phyloP scores from a whole-genome alignment of 2,329 filamentous ascomycete genomes.

The Ophiostoma himal-ulmi region DNA sequence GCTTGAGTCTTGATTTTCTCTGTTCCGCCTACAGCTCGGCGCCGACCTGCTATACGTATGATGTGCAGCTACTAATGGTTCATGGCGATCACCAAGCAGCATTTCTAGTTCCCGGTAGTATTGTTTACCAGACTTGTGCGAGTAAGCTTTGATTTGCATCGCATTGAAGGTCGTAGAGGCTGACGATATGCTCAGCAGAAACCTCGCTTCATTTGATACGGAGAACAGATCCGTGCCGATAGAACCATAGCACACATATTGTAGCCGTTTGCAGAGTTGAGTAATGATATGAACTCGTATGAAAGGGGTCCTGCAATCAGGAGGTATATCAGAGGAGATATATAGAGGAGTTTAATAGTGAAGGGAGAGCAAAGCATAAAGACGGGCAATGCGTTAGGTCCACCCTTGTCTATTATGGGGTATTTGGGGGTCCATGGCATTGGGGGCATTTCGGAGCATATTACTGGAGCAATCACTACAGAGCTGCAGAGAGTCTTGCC shows the following conservation, averaged over 20 bases:
- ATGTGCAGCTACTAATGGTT: background rate
- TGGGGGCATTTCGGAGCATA: no score
- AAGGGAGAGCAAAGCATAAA: background rate
- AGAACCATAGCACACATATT: no score
- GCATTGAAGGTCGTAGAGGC: no score
- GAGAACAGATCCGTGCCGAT: background rate
- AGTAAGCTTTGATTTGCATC: background rate
- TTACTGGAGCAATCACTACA: no score
- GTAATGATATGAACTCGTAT: background rate
- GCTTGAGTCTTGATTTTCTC: background rate
- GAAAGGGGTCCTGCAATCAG: background rate
- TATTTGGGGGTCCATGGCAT: no score
- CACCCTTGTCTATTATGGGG: background rate
- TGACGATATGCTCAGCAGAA: no score
- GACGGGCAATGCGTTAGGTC: background rate
- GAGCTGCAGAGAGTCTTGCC: no score
- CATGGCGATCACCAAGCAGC: background rate
- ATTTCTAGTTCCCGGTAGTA: background rate
- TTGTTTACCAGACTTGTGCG: background rate
- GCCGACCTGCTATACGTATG: no score
- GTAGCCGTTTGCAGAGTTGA: no score
- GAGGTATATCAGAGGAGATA: background rate
- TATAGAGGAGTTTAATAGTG: background rate
- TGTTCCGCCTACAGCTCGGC: background rate
- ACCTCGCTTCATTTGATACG: no score